A percentile compares a stretch with the other conserved stretches of the same genome.
Evolutionary conservation across 345 rosid species (phyloP).

Genomic region (Turritis glabra): DNA sequence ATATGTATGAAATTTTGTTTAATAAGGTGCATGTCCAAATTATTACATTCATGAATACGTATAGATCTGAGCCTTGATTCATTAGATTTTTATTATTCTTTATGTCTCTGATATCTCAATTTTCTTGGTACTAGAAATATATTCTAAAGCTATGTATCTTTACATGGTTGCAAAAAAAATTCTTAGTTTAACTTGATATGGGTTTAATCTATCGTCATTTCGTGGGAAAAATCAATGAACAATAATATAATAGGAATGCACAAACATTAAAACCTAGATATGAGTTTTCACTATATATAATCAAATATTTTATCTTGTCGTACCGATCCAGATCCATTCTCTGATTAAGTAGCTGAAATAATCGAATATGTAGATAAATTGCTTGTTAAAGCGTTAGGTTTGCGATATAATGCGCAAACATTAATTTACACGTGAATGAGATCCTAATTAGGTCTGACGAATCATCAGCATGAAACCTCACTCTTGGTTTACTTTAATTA

Average conservation of each 20-base stretch:
- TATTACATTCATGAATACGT: constrained; percentile 9
- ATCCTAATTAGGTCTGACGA: constrained; percentile 34
- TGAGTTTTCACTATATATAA: neutral
- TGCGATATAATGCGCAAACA: constrained; percentile 18
- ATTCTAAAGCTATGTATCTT: neutral
- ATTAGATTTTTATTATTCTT: neutral
- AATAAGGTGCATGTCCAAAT: constrained; percentile 3
- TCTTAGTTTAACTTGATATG: neutral
- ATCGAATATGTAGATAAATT: neutral
- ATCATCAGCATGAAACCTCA: constrained; percentile 28
- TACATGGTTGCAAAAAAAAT: neutral
- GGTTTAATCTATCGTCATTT: neutral
- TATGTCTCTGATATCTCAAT: neutral
- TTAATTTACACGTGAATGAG: constrained; percentile 28
- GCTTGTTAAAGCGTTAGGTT: constrained; percentile 17
- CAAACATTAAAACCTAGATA: constrained; percentile 3
- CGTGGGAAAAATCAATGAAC: neutral
- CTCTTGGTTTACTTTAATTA: constrained; percentile 35
- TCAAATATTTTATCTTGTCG: neutral
- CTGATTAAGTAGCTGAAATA: neutral
- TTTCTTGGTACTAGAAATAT: neutral
- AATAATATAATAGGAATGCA: neutral
- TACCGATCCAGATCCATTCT: constrained; percentile 22
- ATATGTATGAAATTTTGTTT: neutral
- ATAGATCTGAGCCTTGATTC: neutral